A percentile compares a stretch with the other conserved stretches of the same genome.
phyloP scores from a whole-genome alignment of 768 basidiomycete genomes.

The Ramaria rubella region DNA sequence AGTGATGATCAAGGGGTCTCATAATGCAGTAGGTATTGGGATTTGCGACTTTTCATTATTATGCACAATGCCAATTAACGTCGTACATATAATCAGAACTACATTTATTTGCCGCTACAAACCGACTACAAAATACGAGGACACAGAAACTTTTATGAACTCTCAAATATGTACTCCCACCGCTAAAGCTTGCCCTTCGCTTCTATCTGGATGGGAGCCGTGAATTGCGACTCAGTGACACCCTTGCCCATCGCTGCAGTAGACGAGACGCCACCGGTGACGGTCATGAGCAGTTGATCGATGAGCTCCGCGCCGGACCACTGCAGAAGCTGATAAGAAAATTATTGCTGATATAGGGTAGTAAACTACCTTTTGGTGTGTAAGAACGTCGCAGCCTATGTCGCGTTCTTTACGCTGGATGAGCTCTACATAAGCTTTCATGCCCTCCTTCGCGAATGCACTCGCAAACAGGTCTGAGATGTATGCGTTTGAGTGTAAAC shows the following conservation, averaged over 20 bases:
- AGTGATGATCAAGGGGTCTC: too few relatives aligned
- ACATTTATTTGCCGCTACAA: too few relatives aligned
- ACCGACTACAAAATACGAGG: too few relatives aligned
- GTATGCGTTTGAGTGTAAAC: slow-evolving; percentile 95
- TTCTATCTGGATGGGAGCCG: slow-evolving; percentile 12
- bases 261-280: slow-evolving; percentile 94
- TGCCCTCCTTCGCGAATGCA: slow-evolving; percentile 87
- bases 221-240: slow-evolving; percentile 87
- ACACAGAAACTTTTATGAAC: too few relatives aligned
- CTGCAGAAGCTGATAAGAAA: slow-evolving; percentile 32
- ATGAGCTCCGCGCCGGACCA: slow-evolving; percentile 96
- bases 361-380: slow-evolving; percentile 80
- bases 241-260: slow-evolving; percentile 99
- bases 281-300: slow-evolving; percentile 87
- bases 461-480: slow-evolving; percentile 91
- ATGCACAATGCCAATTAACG: too few relatives aligned
- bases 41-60: too few relatives aligned
- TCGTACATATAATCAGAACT: too few relatives aligned
- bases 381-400: slow-evolving; percentile 91
- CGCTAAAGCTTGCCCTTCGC: slow-evolving; percentile 1
- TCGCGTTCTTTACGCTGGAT: slow-evolving; percentile 91
- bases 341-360: background rate
- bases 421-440: slow-evolving; percentile 98
- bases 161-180: too few relatives aligned
- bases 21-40: too few relatives aligned